Conservation (phyloP, 345 rosid genomes). For the Eutrema yunnanense region DNA sequence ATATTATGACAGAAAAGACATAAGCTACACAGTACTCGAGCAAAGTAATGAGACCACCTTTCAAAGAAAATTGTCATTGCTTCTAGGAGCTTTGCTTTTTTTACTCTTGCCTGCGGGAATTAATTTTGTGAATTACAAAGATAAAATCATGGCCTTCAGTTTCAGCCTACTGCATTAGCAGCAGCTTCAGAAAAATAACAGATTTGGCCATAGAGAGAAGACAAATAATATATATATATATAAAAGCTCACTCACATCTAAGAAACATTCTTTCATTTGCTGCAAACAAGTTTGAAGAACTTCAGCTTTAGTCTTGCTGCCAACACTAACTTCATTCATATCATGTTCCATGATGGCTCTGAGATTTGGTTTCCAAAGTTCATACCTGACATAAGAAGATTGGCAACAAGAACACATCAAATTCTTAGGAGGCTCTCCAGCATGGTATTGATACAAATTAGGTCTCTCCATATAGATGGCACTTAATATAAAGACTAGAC, state of each 20-base stretch:
- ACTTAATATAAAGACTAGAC: not conserved
- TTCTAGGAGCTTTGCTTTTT: conserved; percentile 73
- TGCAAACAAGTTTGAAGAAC: conserved; percentile 82
- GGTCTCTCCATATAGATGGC: conserved; percentile 2
- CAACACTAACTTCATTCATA: conserved; percentile 92
- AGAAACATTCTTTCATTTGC: conserved; percentile 96
- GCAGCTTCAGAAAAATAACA: not conserved
- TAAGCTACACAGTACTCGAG: not conserved
- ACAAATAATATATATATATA: not conserved
- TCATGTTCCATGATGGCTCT: conserved; percentile 91
- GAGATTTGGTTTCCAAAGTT: conserved; percentile 97
- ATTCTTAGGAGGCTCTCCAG: not conserved
- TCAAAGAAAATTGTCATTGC: conserved; percentile 91
- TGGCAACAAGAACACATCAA: conserved; percentile 15
- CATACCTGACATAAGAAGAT: conserved; percentile 46
- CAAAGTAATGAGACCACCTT: conserved; percentile 42
- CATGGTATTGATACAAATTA: not conserved
- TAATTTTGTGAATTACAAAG: not conserved
- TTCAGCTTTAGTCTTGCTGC: conserved; percentile 70
- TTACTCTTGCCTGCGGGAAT: conserved; percentile 61
- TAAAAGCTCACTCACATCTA: conserved; percentile 63
- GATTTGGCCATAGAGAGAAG: not conserved
- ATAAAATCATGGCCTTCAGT: not conserved
- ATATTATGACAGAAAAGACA: not conserved
- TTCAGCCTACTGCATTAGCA: conserved; percentile 2